Evolutionary conservation across 345 rosid genomes (phyloP).

Genomic region (Erodium maritimum): DNA sequence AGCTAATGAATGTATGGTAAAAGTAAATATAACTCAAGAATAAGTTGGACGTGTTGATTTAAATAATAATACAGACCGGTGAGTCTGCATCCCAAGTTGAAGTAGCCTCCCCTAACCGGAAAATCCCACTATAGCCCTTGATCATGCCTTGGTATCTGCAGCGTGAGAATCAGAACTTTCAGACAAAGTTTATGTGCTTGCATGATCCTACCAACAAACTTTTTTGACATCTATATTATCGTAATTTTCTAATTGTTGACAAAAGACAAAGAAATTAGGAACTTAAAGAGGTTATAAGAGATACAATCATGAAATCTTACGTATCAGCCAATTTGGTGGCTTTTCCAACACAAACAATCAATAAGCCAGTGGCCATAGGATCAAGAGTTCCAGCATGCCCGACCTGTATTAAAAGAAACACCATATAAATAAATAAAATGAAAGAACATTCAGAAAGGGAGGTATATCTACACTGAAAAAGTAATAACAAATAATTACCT

Average conservation of each 20-base stretch:
- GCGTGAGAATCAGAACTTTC: neutral
- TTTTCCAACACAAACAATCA: slow-evolving; percentile 85
- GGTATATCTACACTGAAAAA: neutral
- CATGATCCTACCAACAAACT: slow-evolving; percentile 1
- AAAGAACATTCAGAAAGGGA: neutral
- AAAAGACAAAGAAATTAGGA: neutral
- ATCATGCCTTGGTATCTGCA: slow-evolving; percentile 86
- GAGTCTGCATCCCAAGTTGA: slow-evolving; percentile 98
- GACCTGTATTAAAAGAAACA: slow-evolving; percentile 33
- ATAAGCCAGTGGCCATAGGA: slow-evolving; percentile 95
- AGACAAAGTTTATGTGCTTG: slow-evolving; percentile 1
- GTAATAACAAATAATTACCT: slow-evolving; percentile 29
- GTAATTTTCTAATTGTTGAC: neutral
- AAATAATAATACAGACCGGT: slow-evolving; percentile 38
- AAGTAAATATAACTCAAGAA: neutral
- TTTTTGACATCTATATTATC: neutral
- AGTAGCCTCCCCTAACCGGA: slow-evolving; percentile 96
- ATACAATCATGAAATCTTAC: too few species aligned
- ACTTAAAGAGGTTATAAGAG: neutral
- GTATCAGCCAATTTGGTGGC: slow-evolving; percentile 85
- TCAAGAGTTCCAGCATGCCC: slow-evolving; percentile 99
- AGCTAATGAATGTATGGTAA: neutral
- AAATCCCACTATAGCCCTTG: slow-evolving; percentile 86
- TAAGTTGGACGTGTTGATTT: neutral
- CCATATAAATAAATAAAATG: slow-evolving; percentile 12